Base-by-base conservation (phyloP, 768 basidiomycete genomes). In the Psilocybe azurescens region DNA sequence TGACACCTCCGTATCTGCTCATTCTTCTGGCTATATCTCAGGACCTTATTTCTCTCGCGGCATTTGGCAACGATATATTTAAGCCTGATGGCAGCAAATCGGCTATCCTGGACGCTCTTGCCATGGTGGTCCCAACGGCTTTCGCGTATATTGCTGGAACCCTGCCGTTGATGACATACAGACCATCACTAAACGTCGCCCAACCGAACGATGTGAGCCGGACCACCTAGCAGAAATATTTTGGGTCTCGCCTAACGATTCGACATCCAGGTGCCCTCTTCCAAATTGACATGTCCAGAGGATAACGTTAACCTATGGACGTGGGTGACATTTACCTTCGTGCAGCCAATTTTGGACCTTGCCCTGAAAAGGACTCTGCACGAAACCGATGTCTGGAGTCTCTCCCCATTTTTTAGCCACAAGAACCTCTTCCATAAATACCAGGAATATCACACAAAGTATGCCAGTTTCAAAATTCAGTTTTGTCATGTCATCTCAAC, bases 341-440 rank as follows among this genome's bases (percentile, higher is more conserved):
- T 90, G 6, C 81, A 87, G 63, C 89, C 89, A 3, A 75, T 90
- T 24, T 80, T 90, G 62, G 68, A 77, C 53, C 71, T 88, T 18
- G 84, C 88, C 0, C 77, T 72, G 60, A 73, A 74, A 46, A 77
- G 83, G 56, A 88, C 87, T 5, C 71, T 84, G 24, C 74, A 82
- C 33, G 82, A 82, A 41, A 60, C 41, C 10, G 82, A 90, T 68
- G 83, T 90, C 6, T 91, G 89, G 89, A 73, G 69, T 10, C 75
- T 90, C 32, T 89, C 89, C 3, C 89, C 89, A 0, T 89, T 82
- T 63, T 89, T 91, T 72, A 79, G 78, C 29, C 89, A 90, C 69
- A 85, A 83, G 65, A 89, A 87, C 66, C 76, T 90, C 11, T 91
- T 90, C 71, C 78, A 73, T 44, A 91, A 89, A 71, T 86, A 79